A percentile compares a stretch with the other conserved stretches of the same genome.
These are phyloP conservation scores for Cytospora leucostoma DNA, from an alignment of 2,329 filamentous ascomycete species.

Conservation along the genomic window DNA sequence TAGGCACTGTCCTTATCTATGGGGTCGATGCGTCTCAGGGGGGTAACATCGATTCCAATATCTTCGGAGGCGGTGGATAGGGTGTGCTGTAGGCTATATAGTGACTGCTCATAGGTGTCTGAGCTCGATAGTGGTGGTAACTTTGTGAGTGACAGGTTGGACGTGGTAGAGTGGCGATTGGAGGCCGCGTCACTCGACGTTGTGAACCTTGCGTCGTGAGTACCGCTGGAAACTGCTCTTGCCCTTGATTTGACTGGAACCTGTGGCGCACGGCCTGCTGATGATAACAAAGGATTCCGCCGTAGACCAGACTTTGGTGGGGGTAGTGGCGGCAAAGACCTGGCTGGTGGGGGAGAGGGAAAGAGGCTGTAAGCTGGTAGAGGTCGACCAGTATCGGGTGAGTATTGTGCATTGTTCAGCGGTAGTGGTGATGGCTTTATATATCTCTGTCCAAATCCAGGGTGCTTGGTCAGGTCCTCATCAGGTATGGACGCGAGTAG, in stretches of 20 bases:
- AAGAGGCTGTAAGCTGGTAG: slow-evolving; percentile 23
- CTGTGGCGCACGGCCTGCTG: not conserved
- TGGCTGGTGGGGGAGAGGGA: slow-evolving; percentile 24
- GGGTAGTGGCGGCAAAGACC: slow-evolving; percentile 24
- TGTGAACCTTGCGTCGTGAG: slow-evolving; percentile 21
- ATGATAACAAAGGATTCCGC: not conserved
- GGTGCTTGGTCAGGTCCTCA: not conserved
- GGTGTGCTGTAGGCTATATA: not conserved
- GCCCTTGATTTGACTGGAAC: slow-evolving; percentile 16
- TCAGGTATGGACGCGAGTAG: not conserved
- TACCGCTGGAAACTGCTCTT: slow-evolving; percentile 12
- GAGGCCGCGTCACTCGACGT: slow-evolving; percentile 13
- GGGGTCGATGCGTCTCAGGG: slow-evolving; percentile 32
- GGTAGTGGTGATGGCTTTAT: slow-evolving; percentile 2
- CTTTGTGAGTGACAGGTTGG: slow-evolving; percentile 2
- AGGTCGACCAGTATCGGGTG: not conserved
- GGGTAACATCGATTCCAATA: slow-evolving; percentile 14
- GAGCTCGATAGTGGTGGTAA: slow-evolving; percentile 19
- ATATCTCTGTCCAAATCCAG: not conserved
- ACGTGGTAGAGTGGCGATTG: slow-evolving; percentile 16
- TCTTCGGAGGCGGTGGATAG: slow-evolving; percentile 12
- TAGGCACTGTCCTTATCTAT: slow-evolving; percentile 35
- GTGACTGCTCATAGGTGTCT: slow-evolving; percentile 4
- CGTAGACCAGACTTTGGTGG: slow-evolving; percentile 16
- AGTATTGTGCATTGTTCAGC: not conserved